Percentiles rank a stretch among this genome's conserved stretches.
Conservation (phyloP, 108 stramenopile genomes). For the Nannochloropsis salina region DNA sequence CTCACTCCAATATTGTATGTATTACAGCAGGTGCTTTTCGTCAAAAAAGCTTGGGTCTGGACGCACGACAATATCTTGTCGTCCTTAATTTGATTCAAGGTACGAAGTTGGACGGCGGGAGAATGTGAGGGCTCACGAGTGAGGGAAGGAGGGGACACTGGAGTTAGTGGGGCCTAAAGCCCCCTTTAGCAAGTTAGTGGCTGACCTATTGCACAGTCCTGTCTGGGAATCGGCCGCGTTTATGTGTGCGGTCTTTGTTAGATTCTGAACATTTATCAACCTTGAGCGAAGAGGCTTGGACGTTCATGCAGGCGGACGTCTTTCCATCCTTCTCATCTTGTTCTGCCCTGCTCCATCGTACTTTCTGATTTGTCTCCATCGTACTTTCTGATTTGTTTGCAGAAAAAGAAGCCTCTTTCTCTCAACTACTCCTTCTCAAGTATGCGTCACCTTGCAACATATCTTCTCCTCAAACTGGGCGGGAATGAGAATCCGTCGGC, state of each 20-base stretch:
- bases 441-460: conserved; percentile 94
- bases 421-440: conserved; percentile 25
- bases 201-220: too few species aligned
- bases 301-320: not conserved
- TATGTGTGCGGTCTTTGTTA: too few species aligned
- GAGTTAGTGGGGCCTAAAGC: too few species aligned
- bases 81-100: conserved; percentile 20
- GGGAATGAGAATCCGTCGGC: conserved; percentile 85
- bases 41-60: conserved; percentile 14
- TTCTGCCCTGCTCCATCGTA: not conserved
- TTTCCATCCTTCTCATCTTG: not conserved
- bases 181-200: too few species aligned
- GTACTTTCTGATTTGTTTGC: not conserved
- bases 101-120: not conserved
- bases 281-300: too few species aligned
- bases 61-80: conserved; percentile 1
- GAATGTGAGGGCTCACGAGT: not conserved
- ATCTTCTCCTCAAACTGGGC: conserved; percentile 87
- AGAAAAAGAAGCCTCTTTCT: not conserved
- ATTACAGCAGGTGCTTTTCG: not conserved
- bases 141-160: too few species aligned
- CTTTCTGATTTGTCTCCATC: not conserved
- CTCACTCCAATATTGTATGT: not conserved
- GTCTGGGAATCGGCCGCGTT: too few species aligned
- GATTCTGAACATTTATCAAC: too few species aligned